These are phyloP conservation scores for Cardiosporidium cionae DNA, from an alignment of 169 alveolate species.

Conservation along the genomic window DNA sequence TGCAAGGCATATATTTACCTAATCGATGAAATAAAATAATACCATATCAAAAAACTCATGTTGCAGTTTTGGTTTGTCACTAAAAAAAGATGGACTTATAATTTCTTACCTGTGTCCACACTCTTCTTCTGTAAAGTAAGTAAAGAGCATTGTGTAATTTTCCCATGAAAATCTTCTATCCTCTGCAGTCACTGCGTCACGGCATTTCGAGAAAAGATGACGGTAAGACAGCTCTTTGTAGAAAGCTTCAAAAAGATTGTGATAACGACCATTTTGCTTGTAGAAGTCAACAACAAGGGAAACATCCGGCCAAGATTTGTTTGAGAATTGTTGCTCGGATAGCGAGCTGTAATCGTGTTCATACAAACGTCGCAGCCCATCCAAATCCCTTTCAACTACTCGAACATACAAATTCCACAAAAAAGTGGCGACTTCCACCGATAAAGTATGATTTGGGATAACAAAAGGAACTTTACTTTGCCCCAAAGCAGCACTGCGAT, in stretches of 20 bases:
- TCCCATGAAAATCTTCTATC: conserved; percentile 67
- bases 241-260: conserved; percentile 60
- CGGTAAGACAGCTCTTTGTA: conserved; percentile 68
- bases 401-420: conserved; percentile 54
- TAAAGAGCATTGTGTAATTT: conserved; percentile 54
- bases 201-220: conserved; percentile 48
- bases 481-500: too few species aligned
- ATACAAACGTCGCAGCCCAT: conserved; percentile 52
- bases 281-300: conserved; percentile 57
- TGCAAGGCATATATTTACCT: too few species aligned
- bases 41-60: too few species aligned
- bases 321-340: conserved; percentile 55
- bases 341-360: conserved; percentile 57
- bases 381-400: conserved; percentile 59
- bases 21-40: too few species aligned
- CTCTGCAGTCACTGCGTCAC: conserved; percentile 55
- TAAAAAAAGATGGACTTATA: too few species aligned
- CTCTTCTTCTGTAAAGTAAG: conserved; percentile 48
- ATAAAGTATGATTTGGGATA: too few species aligned
- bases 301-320: conserved; percentile 67
- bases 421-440: conserved; percentile 66
- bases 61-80: too few species aligned
- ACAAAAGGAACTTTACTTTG: too few species aligned
- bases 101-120: neutral
- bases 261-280: conserved; percentile 58